Evolutionary conservation across 345 rosid genomes (phyloP).

Genomic region (Lumnitzera racemosa): DNA sequence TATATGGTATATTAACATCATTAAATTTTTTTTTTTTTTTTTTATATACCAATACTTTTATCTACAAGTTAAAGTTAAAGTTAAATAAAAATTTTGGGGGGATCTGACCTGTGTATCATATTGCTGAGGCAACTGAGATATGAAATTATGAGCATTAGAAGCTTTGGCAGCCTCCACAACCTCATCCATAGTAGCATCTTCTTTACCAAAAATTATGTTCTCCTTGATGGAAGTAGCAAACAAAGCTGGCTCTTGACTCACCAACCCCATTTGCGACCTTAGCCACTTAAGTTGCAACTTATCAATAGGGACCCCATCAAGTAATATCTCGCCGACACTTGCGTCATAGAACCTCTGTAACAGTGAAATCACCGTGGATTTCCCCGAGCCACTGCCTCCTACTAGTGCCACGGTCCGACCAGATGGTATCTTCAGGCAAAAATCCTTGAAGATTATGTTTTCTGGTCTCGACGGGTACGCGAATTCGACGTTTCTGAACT

Average conservation of each 20-base stretch:
- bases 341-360: constrained; percentile 87
- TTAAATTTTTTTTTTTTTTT: too few species aligned
- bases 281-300: constrained; percentile 80
- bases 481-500: constrained; percentile 53
- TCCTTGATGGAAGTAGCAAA: constrained; percentile 71
- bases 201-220: constrained; percentile 71
- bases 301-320: constrained; percentile 60
- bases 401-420: constrained; percentile 79
- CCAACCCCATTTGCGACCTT: constrained; percentile 78
- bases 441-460: constrained; percentile 41
- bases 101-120: constrained; percentile 62
- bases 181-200: constrained; percentile 58
- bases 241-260: constrained; percentile 75
- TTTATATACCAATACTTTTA: too few species aligned
- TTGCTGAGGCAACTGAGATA: constrained; percentile 46
- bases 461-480: constrained; percentile 85
- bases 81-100: background rate
- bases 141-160: constrained; percentile 70
- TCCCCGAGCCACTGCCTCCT: constrained; percentile 89
- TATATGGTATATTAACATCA: too few species aligned
- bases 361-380: constrained; percentile 70
- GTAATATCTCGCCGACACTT: constrained; percentile 51
- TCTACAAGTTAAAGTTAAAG: too few species aligned
- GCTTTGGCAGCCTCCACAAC: constrained; percentile 61
- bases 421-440: constrained; percentile 52